Conservation (phyloP, 768 basidiomycete genomes). For the Podaxis carcinomalis region DNA sequence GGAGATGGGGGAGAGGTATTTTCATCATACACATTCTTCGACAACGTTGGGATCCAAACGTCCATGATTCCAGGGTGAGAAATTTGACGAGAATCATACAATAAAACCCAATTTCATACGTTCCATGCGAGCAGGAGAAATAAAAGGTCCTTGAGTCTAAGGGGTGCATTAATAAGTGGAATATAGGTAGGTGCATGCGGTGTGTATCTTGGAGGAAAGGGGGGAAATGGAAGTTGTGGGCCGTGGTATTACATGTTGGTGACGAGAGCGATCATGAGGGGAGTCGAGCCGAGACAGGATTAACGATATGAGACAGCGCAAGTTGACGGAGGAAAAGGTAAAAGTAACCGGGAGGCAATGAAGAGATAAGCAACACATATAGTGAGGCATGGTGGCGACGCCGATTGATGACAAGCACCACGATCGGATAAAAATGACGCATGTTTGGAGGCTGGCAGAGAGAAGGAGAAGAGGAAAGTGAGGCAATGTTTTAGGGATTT, state of each 20-base stretch:
- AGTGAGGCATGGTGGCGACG: background rate
- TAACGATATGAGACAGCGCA: background rate
- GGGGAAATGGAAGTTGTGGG: background rate
- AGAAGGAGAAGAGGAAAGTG: conserved; percentile 13
- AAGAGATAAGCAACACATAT: background rate
- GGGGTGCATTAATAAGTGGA: conserved; percentile 5
- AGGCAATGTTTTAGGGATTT: conserved; percentile 11
- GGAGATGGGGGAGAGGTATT: conserved; percentile 8
- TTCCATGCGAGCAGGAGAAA: conserved; percentile 11
- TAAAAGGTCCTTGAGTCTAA: conserved; percentile 6
- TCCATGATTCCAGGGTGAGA: conserved; percentile 9
- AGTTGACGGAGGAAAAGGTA: background rate
- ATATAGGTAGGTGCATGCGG: conserved; percentile 5
- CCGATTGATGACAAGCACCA: conserved; percentile 13
- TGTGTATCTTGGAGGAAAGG: background rate
- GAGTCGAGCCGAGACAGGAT: conserved; percentile 1
- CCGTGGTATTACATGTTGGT: conserved; percentile 3
- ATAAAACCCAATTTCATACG: conserved; percentile 10
- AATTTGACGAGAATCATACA: conserved; percentile 12
- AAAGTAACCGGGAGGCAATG: background rate
- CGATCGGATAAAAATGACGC: background rate
- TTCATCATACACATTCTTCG: conserved; percentile 12
- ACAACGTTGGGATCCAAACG: conserved; percentile 8
- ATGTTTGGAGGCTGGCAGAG: background rate
- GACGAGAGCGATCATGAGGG: conserved; percentile 6